These are phyloP conservation scores for Rheum nobile DNA, from an alignment of 148 eudicot species.

Conservation along the genomic window DNA sequence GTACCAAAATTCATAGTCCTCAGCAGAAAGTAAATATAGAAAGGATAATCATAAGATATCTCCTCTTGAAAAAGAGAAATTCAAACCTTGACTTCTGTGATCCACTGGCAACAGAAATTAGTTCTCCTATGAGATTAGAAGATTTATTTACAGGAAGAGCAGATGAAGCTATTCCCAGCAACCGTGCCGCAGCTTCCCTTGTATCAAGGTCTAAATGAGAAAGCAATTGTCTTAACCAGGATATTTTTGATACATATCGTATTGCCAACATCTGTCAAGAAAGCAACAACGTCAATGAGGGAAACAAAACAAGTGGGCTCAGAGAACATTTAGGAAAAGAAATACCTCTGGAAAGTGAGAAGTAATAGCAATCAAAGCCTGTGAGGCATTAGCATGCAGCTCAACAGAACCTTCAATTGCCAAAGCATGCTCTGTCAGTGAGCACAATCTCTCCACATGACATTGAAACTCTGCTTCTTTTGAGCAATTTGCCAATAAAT, in stretches of 20 bases:
- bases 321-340: slow-evolving; percentile 2
- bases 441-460: slow-evolving; percentile 51
- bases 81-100: slow-evolving; percentile 50
- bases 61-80: not conserved
- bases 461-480: slow-evolving; percentile 29
- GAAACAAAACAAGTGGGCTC: not conserved
- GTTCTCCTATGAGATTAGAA: slow-evolving; percentile 47
- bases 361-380: slow-evolving; percentile 56
- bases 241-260: slow-evolving; percentile 66
- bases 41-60: not conserved
- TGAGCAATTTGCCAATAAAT: slow-evolving; percentile 24
- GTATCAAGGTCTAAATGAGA: slow-evolving; percentile 69
- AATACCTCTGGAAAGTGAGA: slow-evolving; percentile 72
- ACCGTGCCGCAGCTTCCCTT: slow-evolving; percentile 78
- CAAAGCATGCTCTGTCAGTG: slow-evolving; percentile 84
- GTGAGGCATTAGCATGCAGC: slow-evolving; percentile 80
- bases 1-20: slow-evolving; percentile 4
- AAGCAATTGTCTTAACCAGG: slow-evolving; percentile 73
- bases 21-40: not conserved
- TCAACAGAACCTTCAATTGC: slow-evolving; percentile 83
- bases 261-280: slow-evolving; percentile 50
- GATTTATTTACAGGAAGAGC: slow-evolving; percentile 51
- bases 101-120: slow-evolving; percentile 40
- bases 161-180: slow-evolving; percentile 86
- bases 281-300: slow-evolving; percentile 12